A percentile compares a stretch with the other conserved stretches of the same genome.
These are phyloP conservation scores for Akanthomyces dipterigenus DNA, from an alignment of 2,329 filamentous ascomycete species.

Conservation along the genomic window DNA sequence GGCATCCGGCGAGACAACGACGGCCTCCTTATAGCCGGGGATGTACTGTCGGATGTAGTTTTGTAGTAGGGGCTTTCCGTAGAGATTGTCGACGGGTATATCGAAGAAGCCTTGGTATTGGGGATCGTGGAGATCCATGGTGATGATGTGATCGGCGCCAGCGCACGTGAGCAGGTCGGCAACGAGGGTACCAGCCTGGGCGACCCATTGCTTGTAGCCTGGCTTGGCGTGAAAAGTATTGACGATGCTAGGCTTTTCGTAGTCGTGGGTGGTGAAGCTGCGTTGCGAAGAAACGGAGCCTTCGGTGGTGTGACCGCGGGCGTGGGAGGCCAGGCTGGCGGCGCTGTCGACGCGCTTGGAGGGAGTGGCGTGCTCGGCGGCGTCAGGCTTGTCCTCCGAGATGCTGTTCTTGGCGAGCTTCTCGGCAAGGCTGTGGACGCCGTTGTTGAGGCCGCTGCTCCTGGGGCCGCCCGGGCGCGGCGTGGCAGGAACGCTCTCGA, in stretches of 20 bases:
- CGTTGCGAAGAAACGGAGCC: conserved; percentile 36
- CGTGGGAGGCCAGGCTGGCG: conserved; percentile 27
- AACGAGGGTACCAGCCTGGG: conserved; percentile 89
- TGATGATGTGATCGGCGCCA: conserved; percentile 94
- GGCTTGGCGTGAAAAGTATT: conserved; percentile 69
- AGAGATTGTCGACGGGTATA: conserved; percentile 96
- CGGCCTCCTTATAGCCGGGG: conserved; percentile 74
- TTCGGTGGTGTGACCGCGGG: conserved; percentile 30
- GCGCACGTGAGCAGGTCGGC: conserved; percentile 92
- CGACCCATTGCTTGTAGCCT: conserved; percentile 98
- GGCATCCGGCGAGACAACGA: conserved; percentile 93
- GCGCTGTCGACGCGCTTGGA: conserved; percentile 29
- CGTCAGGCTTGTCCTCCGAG: conserved; percentile 35
- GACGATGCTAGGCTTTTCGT: conserved; percentile 50
- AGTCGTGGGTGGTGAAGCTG: conserved; percentile 58
- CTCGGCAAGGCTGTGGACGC: conserved; percentile 62
- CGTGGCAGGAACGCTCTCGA: conserved; percentile 86
- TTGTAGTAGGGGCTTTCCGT: conserved; percentile 69
- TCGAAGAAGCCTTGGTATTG: conserved; percentile 99
- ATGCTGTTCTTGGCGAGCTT: conserved; percentile 63
- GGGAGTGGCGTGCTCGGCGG: conserved; percentile 25
- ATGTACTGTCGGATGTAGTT: conserved; percentile 74
- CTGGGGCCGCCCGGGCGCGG: conserved; percentile 67
- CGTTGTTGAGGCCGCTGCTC: conserved; percentile 58
- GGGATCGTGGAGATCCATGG: conserved; percentile 92